phyloP scores from a whole-genome alignment of 176 grass and related monocot genomes.

The Cenchrus purpureus region DNA sequence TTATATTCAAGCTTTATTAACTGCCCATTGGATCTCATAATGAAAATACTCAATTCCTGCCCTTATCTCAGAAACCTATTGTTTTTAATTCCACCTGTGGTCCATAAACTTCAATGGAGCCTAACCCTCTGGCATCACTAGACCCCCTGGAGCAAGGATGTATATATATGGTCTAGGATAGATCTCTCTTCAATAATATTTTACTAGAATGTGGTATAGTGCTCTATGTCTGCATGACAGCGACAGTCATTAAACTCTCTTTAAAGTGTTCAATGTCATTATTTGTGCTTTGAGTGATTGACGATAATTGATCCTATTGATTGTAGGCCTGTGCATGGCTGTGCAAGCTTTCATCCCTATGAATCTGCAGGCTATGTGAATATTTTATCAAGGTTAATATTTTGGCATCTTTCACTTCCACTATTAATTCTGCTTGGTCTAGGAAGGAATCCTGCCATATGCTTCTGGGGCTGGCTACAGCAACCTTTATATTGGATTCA shows the following conservation, averaged over 20 bases:
- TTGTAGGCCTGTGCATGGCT: slow-evolving; percentile 90
- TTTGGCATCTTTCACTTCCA: slow-evolving; percentile 1
- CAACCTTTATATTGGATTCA: not conserved
- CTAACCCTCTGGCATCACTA: not conserved
- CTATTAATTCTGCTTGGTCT: slow-evolving; percentile 16
- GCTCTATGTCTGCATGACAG: slow-evolving; percentile 11
- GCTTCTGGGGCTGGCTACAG: not conserved
- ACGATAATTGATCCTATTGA: slow-evolving; percentile 33
- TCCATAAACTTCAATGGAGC: not conserved
- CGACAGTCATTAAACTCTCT: not conserved
- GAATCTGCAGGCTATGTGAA: slow-evolving; percentile 67
- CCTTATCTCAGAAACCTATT: not conserved
- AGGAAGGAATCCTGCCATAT: not conserved
- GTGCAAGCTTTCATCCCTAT: slow-evolving; percentile 79
- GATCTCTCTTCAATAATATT: not conserved
- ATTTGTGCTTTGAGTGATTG: not conserved
- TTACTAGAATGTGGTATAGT: not conserved
- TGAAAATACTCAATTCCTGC: not conserved
- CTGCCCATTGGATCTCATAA: not conserved
- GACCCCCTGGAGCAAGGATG: slow-evolving; percentile 15
- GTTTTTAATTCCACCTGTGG: not conserved
- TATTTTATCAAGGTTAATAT: slow-evolving; percentile 82
- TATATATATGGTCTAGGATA: slow-evolving; percentile 1
- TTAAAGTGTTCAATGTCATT: not conserved
- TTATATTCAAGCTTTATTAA: not conserved